Base-by-base conservation (phyloP, 192 early-diverging fungal species). In the Kappamyces sp. region DNA sequence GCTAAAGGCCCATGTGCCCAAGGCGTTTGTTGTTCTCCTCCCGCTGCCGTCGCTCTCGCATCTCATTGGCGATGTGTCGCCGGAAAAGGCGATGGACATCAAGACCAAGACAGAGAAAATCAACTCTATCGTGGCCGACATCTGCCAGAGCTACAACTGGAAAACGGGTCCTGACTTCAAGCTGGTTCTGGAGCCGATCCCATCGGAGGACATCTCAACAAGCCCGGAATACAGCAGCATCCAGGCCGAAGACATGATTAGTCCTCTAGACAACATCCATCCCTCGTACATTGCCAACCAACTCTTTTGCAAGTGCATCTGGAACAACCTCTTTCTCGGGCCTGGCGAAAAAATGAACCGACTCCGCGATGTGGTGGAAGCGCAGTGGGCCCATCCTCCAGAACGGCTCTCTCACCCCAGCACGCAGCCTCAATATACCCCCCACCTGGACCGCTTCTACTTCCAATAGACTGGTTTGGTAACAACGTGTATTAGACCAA, bases 271-370 rank as follows among this genome's bases (percentile, higher is more conserved):
- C 43, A 51, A 59, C 43, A n/a, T 31, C 13, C 58, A 59, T 59
- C 58, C 58, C 5, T n/a, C 10, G n/a, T 44, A 40, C 38, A 53
- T 59, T 55, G 58, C 58, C 10, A 36, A 59, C 36, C 58, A 59
- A 41, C 15, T 59, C 38, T 50, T 59, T 59, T 40, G 41, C 15
- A 59, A 59, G 43, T 44, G 44, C 15, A 50, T 59, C n/a, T 59
- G 58, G 58, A 50, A 44, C 13, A 59, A 59, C 32, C 13, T 59
- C 5, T 59, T 59, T 51, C n/a, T 12, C 2, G 47, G 47, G 15
- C n/a, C n/a, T 40, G 51, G 48, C 10, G 49, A 59, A 52, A 53
- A 59, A 54, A 5, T 59, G 33, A 31, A n/a, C 4, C 38, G 31
- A 12, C 38, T 54, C 1, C 52, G 42, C 1, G 15, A 54, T 32